Evolutionary conservation across 306 rosid genomes (phyloP).

Genomic region (Alnus glutinosa): DNA sequence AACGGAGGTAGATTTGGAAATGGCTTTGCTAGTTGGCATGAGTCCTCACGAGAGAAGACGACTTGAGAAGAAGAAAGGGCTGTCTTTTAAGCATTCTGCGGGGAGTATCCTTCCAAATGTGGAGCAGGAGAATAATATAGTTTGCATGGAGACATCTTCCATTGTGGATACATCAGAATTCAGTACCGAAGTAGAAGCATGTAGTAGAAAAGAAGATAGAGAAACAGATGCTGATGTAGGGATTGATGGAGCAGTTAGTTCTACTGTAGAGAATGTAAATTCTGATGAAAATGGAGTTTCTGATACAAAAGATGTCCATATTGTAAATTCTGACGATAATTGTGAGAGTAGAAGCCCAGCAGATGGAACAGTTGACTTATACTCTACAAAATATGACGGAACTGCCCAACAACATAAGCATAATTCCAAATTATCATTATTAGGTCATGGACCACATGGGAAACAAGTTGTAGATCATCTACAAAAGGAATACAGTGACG

Average conservation of each 20-base stretch:
- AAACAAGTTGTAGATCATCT: slow-evolving; percentile 84
- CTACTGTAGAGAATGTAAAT: slow-evolving; percentile 27
- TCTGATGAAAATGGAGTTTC: slow-evolving; percentile 29
- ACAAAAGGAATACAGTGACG: slow-evolving; percentile 68
- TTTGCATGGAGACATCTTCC: slow-evolving; percentile 25
- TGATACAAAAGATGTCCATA: slow-evolving; percentile 23
- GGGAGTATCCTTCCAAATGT: slow-evolving; percentile 34
- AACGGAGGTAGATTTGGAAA: slow-evolving; percentile 77
- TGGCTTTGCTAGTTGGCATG: slow-evolving; percentile 85
- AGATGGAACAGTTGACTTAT: slow-evolving; percentile 35
- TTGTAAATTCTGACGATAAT: slow-evolving; percentile 32
- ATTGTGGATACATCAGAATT: slow-evolving; percentile 29
- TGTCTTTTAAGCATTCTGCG: slow-evolving; percentile 45
- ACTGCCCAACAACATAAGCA: slow-evolving; percentile 40
- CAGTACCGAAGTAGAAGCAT: slow-evolving; percentile 20
- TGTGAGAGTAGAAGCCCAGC: slow-evolving; percentile 24
- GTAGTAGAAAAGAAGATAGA: slow-evolving; percentile 23
- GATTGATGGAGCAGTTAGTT: slow-evolving; percentile 37
- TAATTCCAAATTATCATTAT: slow-evolving; percentile 65
- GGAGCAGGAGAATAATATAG: slow-evolving; percentile 37
- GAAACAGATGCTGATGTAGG: slow-evolving; percentile 34
- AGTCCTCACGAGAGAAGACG: slow-evolving; percentile 81
- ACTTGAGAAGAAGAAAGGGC: slow-evolving; percentile 66
- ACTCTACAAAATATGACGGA: slow-evolving; percentile 29
- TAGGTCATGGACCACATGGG: slow-evolving; percentile 98